phyloP scores from a whole-genome alignment of 2,329 filamentous ascomycete genomes.

The Colletotrichum kahawae region DNA sequence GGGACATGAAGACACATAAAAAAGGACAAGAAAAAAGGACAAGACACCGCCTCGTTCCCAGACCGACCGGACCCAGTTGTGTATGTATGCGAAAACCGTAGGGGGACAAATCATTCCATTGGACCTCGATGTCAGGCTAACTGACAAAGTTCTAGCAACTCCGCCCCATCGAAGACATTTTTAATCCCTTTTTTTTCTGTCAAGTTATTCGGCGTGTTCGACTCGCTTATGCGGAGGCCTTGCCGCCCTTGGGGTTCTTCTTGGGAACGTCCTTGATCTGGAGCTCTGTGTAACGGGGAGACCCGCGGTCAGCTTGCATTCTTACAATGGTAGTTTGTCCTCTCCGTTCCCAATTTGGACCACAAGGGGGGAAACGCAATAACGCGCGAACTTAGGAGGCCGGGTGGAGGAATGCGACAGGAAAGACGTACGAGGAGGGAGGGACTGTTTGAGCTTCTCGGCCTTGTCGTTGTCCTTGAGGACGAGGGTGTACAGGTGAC shows the following conservation, averaged over 20 bases:
- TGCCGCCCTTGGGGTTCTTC: conserved; percentile 53
- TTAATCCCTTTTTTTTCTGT: neutral
- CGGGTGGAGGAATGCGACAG: neutral
- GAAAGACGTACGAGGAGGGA: conserved; percentile 83
- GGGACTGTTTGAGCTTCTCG: conserved; percentile 99
- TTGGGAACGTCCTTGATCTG: conserved; percentile 59
- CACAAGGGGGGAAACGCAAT: neutral
- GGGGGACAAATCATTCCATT: conserved; percentile 7
- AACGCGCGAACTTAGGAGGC: rapidly evolving
- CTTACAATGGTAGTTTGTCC: neutral
- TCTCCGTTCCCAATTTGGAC: neutral
- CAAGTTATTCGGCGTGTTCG: neutral
- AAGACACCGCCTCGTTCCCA: neutral
- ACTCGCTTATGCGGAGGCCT: conserved; percentile 38
- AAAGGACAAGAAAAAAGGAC: neutral
- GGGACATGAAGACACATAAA: neutral
- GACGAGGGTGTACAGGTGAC: conserved; percentile 96
- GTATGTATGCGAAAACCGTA: neutral
- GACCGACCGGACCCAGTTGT: conserved; percentile 7
- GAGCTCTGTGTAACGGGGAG: conserved; percentile 44
- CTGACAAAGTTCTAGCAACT: conserved; percentile 15
- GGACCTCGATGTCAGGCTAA: conserved; percentile 6
- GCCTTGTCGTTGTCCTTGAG: conserved; percentile 99
- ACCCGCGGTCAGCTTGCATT: neutral
- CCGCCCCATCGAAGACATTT: conserved; percentile 11